Evolutionary conservation across 305 asterid species (phyloP).

Genomic region (Rubia tinctorum): DNA sequence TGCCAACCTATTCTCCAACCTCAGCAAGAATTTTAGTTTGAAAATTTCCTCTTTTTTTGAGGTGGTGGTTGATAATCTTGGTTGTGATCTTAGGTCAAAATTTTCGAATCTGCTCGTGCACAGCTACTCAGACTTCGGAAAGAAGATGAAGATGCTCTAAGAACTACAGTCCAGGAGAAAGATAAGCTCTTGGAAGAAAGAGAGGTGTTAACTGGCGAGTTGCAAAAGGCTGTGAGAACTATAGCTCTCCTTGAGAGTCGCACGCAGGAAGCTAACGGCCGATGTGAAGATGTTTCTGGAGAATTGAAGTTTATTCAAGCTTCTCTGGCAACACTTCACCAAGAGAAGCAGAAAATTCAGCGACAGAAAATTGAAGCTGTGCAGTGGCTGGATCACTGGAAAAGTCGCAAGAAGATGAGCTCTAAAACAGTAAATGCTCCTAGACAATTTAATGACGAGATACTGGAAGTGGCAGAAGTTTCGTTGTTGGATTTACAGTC

Average conservation of each 20-base stretch:
- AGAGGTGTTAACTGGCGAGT: constrained; percentile 36
- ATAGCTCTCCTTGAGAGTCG: constrained; percentile 57
- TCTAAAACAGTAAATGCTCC: constrained; percentile 18
- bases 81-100: constrained; percentile 43
- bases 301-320: constrained; percentile 57
- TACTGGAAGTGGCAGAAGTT: constrained; percentile 46
- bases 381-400: constrained; percentile 63
- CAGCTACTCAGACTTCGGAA: constrained; percentile 45
- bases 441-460: constrained; percentile 23
- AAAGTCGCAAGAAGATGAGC: constrained; percentile 30
- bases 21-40: neutral
- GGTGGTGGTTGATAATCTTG: neutral
- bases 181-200: constrained; percentile 47
- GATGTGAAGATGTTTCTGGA: constrained; percentile 48
- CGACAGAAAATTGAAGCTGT: constrained; percentile 51
- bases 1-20: neutral
- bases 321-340: constrained; percentile 41
- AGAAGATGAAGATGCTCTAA: constrained; percentile 53
- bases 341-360: constrained; percentile 61
- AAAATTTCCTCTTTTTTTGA: neutral
- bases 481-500: constrained; percentile 55
- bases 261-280: constrained; percentile 54
- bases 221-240: constrained; percentile 48
- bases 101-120: constrained; percentile 50
- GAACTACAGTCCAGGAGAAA: constrained; percentile 40